Evolutionary conservation across 768 basidiomycete species (phyloP), one percentile per base, ranked within the genome.

Genomic region (Boletus vinaceobasis): DNA sequence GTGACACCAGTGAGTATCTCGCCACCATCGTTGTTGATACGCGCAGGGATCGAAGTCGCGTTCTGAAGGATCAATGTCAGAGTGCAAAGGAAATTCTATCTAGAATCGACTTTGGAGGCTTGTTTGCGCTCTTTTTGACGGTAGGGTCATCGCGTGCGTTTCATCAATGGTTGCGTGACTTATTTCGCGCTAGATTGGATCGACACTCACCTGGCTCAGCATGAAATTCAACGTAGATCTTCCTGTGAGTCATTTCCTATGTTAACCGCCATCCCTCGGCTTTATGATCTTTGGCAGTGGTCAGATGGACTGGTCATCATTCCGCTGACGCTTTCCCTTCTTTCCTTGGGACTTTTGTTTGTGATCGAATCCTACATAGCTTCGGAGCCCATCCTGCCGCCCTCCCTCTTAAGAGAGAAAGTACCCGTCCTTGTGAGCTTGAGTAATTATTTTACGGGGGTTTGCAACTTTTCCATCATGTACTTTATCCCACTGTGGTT

Each of bases 401-500:
- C 54, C 5, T 56, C 48, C 2, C 51, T 61, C 40, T 46, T 60
- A 1, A 40, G 15, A 31, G 43, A 56, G 7, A 52, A 50, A 32
- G 53, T 61, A 8, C 54, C 58, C 0, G 8, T 53, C 13, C 51
- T 60, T 7, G 51, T 56, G 11, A 8, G 31, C 40, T 31, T 47
- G 31, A 60, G 58, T 13, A 61, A 50, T 32, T 53, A 17, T 17
- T 60, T 60, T 32, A 1, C 48, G n/a, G 33, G 40, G 3, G 10
- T 50, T 26, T 56, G 58, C 60, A 61, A 61, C 47, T 60, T 53
- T 27, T 52, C 51, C 2, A 36, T 60, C 32, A 61, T 50, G 40
- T 61, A 52, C 45, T 61, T 61, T 23, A 17, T 61, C 27, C 58
- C 60, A 1, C 6, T 61, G 19, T 61, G 60, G 60, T 61, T 61